Percentiles rank a stretch among this genome's conserved stretches.
Evolutionary conservation across 1,284 basidiomycete genomes (phyloP).

Genomic region (Irpex rosettiformis): DNA sequence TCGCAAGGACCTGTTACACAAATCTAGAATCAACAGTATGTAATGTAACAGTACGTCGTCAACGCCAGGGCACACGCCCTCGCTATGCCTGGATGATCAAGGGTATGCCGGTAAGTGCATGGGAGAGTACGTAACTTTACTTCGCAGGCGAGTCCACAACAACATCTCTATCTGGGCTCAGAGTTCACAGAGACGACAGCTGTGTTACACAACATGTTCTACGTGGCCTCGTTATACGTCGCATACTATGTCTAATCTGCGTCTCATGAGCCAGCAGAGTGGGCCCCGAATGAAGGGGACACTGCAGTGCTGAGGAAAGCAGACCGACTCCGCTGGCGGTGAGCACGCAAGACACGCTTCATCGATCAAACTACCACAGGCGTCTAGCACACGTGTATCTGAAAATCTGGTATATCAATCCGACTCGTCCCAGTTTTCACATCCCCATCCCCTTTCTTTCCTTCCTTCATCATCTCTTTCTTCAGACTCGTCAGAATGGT

Average conservation of each 20-base stretch:
- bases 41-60: too few relatives aligned
- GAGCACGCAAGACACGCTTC: constrained; percentile 15
- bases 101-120: not conserved
- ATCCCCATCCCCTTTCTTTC: constrained; percentile 16
- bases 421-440: constrained; percentile 11
- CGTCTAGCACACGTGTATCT: constrained; percentile 12
- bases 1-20: not conserved
- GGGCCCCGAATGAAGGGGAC: not conserved
- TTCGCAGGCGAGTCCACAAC: not conserved
- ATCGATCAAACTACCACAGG: constrained; percentile 10
- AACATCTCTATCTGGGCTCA: not conserved
- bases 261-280: not conserved
- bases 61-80: not conserved
- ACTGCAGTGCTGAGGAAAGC: not conserved
- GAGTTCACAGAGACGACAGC: not conserved
- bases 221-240: not conserved
- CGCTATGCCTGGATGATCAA: not conserved
- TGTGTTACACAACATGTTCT: not conserved
- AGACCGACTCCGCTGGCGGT: not conserved
- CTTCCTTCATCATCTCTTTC: constrained; percentile 25
- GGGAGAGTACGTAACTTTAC: not conserved
- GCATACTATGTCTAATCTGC: too few relatives aligned
- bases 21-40: not conserved
- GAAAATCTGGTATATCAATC: constrained; percentile 7
- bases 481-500: constrained; percentile 50